These are phyloP conservation scores for Immersiporthe knoxdaviesiana DNA, from an alignment of 2,329 filamentous ascomycete genomes.

Conservation along the genomic window DNA sequence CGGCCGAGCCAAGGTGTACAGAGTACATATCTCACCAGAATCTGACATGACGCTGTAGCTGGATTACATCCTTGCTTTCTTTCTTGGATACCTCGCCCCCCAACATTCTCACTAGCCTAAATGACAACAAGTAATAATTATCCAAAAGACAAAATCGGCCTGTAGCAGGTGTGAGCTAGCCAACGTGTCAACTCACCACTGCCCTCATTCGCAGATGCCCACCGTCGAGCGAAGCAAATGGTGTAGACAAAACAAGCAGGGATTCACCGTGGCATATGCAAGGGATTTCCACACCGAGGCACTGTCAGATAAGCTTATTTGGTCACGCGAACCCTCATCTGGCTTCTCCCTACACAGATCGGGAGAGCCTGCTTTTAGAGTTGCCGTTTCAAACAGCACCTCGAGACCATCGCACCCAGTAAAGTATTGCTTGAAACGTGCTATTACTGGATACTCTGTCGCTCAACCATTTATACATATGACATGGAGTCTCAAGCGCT, in stretches of 20 bases:
- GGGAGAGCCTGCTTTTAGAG: not conserved
- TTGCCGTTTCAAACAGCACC: not conserved
- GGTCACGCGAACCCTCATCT: not conserved
- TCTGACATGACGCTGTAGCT: not conserved
- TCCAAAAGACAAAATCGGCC: not conserved
- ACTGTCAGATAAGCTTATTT: slow-evolving; percentile 5
- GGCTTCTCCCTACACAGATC: not conserved
- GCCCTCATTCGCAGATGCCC: not conserved
- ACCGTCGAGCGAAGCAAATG: too few relatives aligned
- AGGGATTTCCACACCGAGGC: not conserved
- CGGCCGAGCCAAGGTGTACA: too few relatives aligned
- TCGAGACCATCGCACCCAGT: too few relatives aligned
- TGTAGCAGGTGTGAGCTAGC: not conserved
- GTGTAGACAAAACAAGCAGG: not conserved
- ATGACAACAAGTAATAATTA: not conserved
- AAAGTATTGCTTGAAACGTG: not conserved
- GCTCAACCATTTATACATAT: not conserved
- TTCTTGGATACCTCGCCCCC: not conserved
- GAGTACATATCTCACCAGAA: not conserved
- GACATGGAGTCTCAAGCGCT: not conserved
- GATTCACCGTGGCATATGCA: not conserved
- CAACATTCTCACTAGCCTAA: not conserved
- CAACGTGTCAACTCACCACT: not conserved
- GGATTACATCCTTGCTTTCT: not conserved
- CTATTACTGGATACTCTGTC: not conserved